These are phyloP conservation scores for Penicillium decumbens DNA, from an alignment of 2,329 filamentous ascomycete genomes.

Conservation along the genomic window DNA sequence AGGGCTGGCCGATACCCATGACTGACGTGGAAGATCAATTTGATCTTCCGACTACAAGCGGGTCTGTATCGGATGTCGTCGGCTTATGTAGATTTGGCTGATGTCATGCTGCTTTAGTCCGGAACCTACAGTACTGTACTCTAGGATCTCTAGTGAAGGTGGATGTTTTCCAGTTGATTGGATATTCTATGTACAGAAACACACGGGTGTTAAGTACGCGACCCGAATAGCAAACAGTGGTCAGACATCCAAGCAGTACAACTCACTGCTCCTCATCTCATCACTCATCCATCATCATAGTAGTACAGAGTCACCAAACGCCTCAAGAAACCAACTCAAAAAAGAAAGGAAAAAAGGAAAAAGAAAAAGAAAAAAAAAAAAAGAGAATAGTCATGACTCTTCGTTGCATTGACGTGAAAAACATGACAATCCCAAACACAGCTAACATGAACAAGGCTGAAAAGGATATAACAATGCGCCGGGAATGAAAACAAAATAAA, in stretches of 20 bases:
- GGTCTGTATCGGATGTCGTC: not conserved
- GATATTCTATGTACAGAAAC: not conserved
- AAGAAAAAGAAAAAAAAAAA: not conserved
- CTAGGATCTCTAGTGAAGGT: too few species aligned
- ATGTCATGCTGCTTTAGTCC: not conserved
- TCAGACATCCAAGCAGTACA: not conserved
- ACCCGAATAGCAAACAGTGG: not conserved
- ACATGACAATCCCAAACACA: slow-evolving; percentile 28
- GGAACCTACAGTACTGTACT: not conserved
- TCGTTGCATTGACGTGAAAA: slow-evolving; percentile 38
- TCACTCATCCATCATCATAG: not conserved
- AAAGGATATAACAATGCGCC: slow-evolving; percentile 19
- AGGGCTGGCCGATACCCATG: not conserved
- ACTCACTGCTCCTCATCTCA: not conserved
- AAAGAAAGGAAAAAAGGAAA: slow-evolving; percentile 17
- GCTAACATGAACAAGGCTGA: slow-evolving; percentile 22
- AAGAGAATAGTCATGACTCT: slow-evolving; percentile 34
- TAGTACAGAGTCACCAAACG: not conserved
- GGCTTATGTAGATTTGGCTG: not conserved
- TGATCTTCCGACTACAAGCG: not conserved
- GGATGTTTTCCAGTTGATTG: not conserved
- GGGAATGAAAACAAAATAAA: slow-evolving; percentile 11
- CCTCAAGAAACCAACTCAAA: not conserved
- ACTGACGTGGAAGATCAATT: not conserved
- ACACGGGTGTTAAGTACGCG: not conserved